phyloP scores from a whole-genome alignment of 1,284 basidiomycete genomes.

The Athelia psychrophila region DNA sequence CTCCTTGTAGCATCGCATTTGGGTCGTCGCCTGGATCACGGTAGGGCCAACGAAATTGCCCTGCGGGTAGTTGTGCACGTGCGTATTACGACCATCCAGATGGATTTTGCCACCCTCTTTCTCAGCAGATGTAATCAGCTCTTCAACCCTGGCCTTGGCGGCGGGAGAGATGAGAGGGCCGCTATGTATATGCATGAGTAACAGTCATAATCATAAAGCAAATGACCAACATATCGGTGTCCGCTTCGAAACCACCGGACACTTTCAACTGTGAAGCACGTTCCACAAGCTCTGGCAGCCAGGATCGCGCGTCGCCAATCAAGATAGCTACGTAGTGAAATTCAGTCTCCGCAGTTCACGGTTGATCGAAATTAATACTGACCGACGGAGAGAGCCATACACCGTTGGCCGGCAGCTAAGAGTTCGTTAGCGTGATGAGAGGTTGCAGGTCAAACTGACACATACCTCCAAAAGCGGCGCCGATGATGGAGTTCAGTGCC shows the following conservation, averaged over 20 bases:
- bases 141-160: slow-evolving; percentile 78
- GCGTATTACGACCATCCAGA: slow-evolving; percentile 80
- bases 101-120: slow-evolving; percentile 86
- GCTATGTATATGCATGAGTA: slow-evolving; percentile 36
- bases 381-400: slow-evolving; percentile 94
- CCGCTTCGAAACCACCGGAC: slow-evolving; percentile 87
- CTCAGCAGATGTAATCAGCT: slow-evolving; percentile 79
- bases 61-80: slow-evolving; percentile 76
- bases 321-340: slow-evolving; percentile 54
- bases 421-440: slow-evolving; percentile 34
- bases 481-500: slow-evolving; percentile 90
- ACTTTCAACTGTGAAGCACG: slow-evolving; percentile 83
- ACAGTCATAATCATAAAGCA: slow-evolving; percentile 2
- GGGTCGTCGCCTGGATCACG: slow-evolving; percentile 78
- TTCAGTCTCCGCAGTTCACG: slow-evolving; percentile 3
- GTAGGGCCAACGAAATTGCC: slow-evolving; percentile 98
- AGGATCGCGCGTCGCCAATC: slow-evolving; percentile 80
- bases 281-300: slow-evolving; percentile 87
- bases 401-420: slow-evolving; percentile 92
- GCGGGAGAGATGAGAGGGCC: slow-evolving; percentile 93
- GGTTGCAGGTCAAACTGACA: slow-evolving; percentile 26
- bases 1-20: slow-evolving; percentile 90
- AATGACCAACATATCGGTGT: slow-evolving; percentile 75
- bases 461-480: slow-evolving; percentile 91
- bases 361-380: slow-evolving; percentile 18